phyloP scores from a whole-genome alignment of 148 eudicot species.

The Diospyros lotus region DNA sequence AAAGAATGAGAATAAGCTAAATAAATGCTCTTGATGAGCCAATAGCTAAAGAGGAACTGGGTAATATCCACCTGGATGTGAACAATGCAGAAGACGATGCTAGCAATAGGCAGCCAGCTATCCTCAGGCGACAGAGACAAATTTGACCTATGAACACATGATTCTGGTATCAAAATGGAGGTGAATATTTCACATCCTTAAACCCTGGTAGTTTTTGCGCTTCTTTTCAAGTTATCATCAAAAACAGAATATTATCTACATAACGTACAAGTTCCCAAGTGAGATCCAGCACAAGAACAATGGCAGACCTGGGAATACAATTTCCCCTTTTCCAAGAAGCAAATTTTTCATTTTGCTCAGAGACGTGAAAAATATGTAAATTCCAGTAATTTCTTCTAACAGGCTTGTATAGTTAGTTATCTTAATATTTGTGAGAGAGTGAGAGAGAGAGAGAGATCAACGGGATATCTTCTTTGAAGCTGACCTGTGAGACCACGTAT shows the following conservation, averaged over 20 bases:
- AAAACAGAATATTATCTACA: not conserved
- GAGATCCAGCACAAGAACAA: not conserved
- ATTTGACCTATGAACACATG: constrained; percentile 51
- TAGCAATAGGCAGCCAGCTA: constrained; percentile 93
- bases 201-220: not conserved
- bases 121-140: constrained; percentile 82
- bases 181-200: not conserved
- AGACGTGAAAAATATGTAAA: not conserved
- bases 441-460: not conserved
- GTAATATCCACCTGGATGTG: constrained; percentile 68
- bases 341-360: not conserved
- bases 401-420: not conserved
- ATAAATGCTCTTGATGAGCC: constrained; percentile 1
- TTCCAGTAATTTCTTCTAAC: not conserved
- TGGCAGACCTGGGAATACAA: not conserved
- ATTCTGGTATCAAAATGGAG: not conserved
- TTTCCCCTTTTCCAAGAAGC: not conserved
- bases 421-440: not conserved
- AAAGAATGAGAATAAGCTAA: not conserved
- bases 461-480: not conserved
- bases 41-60: not conserved
- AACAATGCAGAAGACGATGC: constrained; percentile 69
- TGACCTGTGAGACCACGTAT: not conserved
- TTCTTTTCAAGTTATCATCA: not conserved
- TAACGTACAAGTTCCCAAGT: not conserved